Percentiles rank a stretch among this genome's conserved stretches.
Conservation (phyloP, 306 rosid species). For the Quercus gilva region DNA sequence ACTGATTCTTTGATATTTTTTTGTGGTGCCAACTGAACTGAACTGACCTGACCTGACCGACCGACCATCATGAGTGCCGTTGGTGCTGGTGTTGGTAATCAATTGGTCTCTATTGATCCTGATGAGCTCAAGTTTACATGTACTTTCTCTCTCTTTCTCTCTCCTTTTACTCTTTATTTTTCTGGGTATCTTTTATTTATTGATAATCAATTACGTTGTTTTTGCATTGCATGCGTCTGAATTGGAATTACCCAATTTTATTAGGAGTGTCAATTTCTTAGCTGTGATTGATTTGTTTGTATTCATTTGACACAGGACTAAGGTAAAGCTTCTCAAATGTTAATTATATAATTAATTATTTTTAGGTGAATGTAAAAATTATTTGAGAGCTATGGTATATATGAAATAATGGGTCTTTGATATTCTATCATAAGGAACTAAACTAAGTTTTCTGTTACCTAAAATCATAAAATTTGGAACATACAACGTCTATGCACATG, state of each 20-base stretch:
- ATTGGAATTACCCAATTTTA: not conserved
- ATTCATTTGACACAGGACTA: not conserved
- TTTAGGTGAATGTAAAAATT: too few species aligned
- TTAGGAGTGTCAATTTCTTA: not conserved
- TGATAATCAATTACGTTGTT: not conserved
- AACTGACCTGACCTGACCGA: conserved; percentile 13
- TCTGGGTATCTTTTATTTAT: not conserved
- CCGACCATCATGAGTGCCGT: conserved; percentile 60
- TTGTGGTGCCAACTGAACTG: not conserved
- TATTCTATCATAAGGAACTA: too few species aligned
- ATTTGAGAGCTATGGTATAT: too few species aligned
- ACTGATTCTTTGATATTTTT: conserved; percentile 14
- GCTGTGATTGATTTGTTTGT: not conserved
- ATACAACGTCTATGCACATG: too few species aligned
- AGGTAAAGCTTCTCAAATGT: not conserved
- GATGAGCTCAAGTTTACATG: conserved; percentile 84
- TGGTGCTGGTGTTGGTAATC: conserved; percentile 15
- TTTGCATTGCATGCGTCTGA: not conserved
- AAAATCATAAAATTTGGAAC: too few species aligned
- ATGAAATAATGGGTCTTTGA: too few species aligned
- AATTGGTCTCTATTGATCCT: conserved; percentile 58
- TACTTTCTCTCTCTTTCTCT: conserved; percentile 21
- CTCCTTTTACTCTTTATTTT: not conserved
- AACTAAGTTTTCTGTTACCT: too few species aligned
- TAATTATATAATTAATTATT: not conserved